These are phyloP conservation scores for Botrytis fragariae DNA, from an alignment of 2,329 filamentous ascomycete species.

Conservation along the genomic window DNA sequence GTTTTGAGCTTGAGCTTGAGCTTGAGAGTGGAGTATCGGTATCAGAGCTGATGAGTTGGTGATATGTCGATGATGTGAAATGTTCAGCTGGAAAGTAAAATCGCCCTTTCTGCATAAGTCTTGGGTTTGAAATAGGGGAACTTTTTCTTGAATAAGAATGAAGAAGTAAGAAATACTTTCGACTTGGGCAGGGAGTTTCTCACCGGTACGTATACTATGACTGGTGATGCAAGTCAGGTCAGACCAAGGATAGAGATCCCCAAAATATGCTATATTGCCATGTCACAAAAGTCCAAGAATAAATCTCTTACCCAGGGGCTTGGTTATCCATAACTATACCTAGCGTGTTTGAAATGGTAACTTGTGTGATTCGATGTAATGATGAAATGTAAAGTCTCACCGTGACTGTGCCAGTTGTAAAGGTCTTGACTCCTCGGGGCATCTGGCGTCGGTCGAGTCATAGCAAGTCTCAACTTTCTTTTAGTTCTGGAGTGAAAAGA, in stretches of 20 bases:
- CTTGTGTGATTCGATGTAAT: neutral
- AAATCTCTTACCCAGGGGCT: neutral
- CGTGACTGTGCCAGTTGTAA: neutral
- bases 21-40: neutral
- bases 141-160: neutral
- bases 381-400: neutral
- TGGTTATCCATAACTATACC: neutral
- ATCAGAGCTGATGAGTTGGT: conserved; percentile 5
- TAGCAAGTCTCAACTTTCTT: neutral
- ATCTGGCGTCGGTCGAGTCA: neutral
- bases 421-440: neutral
- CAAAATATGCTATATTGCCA: conserved; percentile 1
- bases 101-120: neutral
- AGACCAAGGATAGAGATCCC: neutral
- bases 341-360: neutral
- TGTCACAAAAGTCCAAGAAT: neutral
- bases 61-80: neutral
- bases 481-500: neutral
- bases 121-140: neutral
- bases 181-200: neutral
- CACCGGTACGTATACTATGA: neutral
- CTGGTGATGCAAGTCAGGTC: conserved; percentile 6
- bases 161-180: neutral
- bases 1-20: neutral
- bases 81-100: neutral